These are phyloP conservation scores for Claviceps sorghi DNA, from an alignment of 2,329 filamentous ascomycete genomes.

Conservation along the genomic window DNA sequence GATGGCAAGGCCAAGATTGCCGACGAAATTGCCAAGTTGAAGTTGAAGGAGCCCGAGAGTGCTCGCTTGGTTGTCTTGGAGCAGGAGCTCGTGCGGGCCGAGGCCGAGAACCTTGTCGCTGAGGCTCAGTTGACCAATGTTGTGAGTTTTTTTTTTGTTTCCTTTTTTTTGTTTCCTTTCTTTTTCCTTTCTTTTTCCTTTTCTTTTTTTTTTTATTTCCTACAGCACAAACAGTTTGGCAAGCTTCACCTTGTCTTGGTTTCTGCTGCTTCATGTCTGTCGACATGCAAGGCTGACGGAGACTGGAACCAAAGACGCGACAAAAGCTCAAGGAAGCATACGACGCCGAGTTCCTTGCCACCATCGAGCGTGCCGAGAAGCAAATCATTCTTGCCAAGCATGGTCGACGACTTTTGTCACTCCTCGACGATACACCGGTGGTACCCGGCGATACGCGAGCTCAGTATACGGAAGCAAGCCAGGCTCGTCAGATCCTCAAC, in stretches of 20 bases:
- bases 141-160: constrained; percentile 35
- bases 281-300: not conserved
- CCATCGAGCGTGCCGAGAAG: constrained; percentile 93
- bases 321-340: constrained; percentile 95
- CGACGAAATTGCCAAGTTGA: constrained; percentile 84
- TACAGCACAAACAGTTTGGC: not conserved
- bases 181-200: too few species aligned
- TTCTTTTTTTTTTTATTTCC: constrained; percentile 11
- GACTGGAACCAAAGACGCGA: constrained; percentile 75
- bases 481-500: constrained; percentile 74
- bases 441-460: constrained; percentile 68
- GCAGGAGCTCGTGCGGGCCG: constrained; percentile 89
- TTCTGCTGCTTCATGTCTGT: not conserved
- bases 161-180: too few species aligned
- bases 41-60: constrained; percentile 81
- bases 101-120: constrained; percentile 89
- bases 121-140: constrained; percentile 94
- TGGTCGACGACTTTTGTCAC: constrained; percentile 66
- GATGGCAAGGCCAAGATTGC: constrained; percentile 77
- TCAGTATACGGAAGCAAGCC: constrained; percentile 49
- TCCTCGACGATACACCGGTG: constrained; percentile 80
- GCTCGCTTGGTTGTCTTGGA: constrained; percentile 71
- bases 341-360: constrained; percentile 72
- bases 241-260: not conserved
- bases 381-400: constrained; percentile 89